phyloP scores from a whole-genome alignment of 345 rosid genomes.

The Mangifera indica region DNA sequence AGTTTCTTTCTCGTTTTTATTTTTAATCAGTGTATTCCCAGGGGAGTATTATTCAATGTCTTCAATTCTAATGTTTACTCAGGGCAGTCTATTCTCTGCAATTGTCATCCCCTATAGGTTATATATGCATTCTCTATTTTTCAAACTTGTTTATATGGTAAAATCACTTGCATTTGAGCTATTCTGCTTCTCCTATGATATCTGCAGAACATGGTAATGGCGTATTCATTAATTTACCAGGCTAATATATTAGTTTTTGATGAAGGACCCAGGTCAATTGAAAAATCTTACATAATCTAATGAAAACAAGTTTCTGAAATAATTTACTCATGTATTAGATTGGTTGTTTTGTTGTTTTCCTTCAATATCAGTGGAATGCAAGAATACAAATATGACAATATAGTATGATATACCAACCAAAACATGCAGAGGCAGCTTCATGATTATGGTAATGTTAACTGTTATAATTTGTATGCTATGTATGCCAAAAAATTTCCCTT shows the following conservation, averaged over 20 bases:
- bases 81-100: background rate
- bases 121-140: background rate
- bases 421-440: constrained; percentile 81
- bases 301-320: background rate
- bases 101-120: background rate
- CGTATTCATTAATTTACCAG: background rate
- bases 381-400: constrained; percentile 94
- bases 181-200: background rate
- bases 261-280: background rate
- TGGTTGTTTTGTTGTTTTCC: background rate
- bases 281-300: background rate
- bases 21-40: background rate
- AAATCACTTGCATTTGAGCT: background rate
- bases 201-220: background rate
- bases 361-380: constrained; percentile 88
- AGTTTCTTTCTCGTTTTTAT: background rate
- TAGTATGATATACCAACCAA: constrained; percentile 75
- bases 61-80: background rate
- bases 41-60: background rate
- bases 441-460: constrained; percentile 69
- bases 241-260: background rate
- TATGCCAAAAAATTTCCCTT: constrained; percentile 14
- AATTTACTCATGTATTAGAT: background rate
- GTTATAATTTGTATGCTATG: background rate
- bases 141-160: background rate